Base-by-base conservation (phyloP, 2,329 filamentous ascomycete species). In the Colletotrichum filicis region DNA sequence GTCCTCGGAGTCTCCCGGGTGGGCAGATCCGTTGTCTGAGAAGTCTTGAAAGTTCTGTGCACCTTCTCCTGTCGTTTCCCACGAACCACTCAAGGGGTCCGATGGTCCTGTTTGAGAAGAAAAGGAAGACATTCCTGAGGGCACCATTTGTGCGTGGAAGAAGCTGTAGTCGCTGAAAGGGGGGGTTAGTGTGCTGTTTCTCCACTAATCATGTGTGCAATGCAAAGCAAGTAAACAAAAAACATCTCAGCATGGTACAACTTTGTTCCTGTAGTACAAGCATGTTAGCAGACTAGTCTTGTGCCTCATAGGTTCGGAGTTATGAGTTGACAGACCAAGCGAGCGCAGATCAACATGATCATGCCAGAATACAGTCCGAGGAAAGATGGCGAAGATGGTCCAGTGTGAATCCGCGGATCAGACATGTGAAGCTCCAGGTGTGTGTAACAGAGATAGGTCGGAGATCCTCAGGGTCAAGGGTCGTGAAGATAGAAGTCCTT, bases 81-180 rank as follows among this genome's bases (percentile, higher is more conserved):
- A 91, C 79, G 87, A 85, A 84, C 87, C 85, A 78, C 81, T 81
- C 74, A 89, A 84, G 81, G 88, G 85, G 85, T 89, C 88, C 79
- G 86, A 83, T 85, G 87, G 87, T 88, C 87, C 88, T 87, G 88
- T 87, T 80, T 89, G 88, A 86, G 86, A 86, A 86, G 86, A 86
- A 82, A 87, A 89, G 83, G 87, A 85, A 87, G 89, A 89, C 81
- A 89, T 85, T 81, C 86, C 86, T 76, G 86, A 79, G 82, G 80
- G 84, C 78, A 86, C 80, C 83, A 90, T 84, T 75, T 85, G 83
- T 80, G 86, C 83, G 79, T 87, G 87, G 74, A 85, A 83, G 79
- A 85, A 87, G 84, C 88, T 90, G 81, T 87, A 89, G 75, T 89
- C 87, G 86, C 88, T 89, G 84, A 76, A 24, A 78, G 79, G 78